phyloP scores from a whole-genome alignment of 2,329 filamentous ascomycete genomes.

The Monilinia laxa region DNA sequence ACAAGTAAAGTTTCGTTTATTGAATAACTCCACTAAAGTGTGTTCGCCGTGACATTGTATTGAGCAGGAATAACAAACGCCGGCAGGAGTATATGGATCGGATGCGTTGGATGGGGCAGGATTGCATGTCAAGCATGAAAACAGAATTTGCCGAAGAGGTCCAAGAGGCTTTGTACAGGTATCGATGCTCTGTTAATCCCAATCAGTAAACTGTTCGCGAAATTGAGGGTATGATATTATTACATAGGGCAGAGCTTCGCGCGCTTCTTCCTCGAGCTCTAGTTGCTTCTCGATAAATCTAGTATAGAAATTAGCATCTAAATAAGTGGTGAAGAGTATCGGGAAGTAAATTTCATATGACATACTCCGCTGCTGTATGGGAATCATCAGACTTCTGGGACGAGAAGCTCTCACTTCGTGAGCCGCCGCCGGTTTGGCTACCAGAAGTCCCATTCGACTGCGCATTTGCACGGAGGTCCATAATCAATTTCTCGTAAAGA shows the following conservation, averaged over 20 bases:
- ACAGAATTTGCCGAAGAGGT: constrained; percentile 81
- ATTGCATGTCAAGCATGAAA: constrained; percentile 91
- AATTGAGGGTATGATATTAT: constrained; percentile 37
- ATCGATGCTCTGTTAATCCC: constrained; percentile 72
- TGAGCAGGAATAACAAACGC: constrained; percentile 94
- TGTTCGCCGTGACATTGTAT: constrained; percentile 97
- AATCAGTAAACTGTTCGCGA: constrained; percentile 16
- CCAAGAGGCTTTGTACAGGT: constrained; percentile 90
- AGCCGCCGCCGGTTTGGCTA: constrained; percentile 29
- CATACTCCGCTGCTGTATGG: constrained; percentile 50
- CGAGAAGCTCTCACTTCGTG: constrained; percentile 58
- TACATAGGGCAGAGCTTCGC: constrained; percentile 91
- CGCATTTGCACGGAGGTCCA: neutral
- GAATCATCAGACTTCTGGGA: constrained; percentile 53
- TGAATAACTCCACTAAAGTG: constrained; percentile 90
- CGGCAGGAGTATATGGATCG: constrained; percentile 69
- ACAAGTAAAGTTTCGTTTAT: constrained; percentile 92
- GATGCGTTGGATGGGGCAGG: constrained; percentile 65
- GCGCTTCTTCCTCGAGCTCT: constrained; percentile 88
- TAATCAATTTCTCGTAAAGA: neutral
- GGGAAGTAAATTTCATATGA: constrained; percentile 22
- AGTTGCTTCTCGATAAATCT: constrained; percentile 90
- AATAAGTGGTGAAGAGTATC: neutral
- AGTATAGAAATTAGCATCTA: constrained; percentile 8
- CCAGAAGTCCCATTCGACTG: constrained; percentile 20